Evolutionary conservation across 129 eudicot genomes (phyloP).

Genomic region (Tagetes erecta): DNA sequence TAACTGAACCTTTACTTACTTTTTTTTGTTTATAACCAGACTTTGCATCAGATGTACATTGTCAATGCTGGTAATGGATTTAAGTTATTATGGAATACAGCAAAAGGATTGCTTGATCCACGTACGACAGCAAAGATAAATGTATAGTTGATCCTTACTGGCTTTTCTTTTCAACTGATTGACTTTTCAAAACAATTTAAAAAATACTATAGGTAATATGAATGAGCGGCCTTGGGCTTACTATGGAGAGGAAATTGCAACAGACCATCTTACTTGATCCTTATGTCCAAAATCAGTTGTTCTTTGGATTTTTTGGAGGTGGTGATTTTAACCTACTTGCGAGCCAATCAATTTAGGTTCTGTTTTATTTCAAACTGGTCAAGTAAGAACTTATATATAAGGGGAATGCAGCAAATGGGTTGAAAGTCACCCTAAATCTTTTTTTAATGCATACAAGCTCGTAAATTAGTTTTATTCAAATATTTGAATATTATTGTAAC

Average conservation of each 20-base stretch:
- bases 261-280: background rate
- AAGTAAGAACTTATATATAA: background rate
- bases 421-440: background rate
- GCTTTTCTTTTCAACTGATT: background rate
- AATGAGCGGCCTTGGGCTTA: background rate
- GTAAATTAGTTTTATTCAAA: no score
- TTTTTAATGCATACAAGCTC: background rate
- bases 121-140: conserved; percentile 86
- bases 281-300: background rate
- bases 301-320: background rate
- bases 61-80: conserved; percentile 95
- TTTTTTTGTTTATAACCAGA: conserved; percentile 37
- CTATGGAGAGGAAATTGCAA: background rate
- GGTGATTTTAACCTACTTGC: background rate
- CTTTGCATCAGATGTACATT: conserved; percentile 86
- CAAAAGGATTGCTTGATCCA: conserved; percentile 89
- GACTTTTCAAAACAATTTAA: background rate
- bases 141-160: conserved; percentile 38
- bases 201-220: background rate
- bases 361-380: background rate
- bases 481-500: background rate
- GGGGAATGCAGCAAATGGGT: background rate
- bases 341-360: background rate
- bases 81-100: conserved; percentile 77
- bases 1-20: background rate